A percentile compares a stretch with the other conserved stretches of the same genome.
Conservation (phyloP, 106 monocot species). For the Dioscorea alata region DNA sequence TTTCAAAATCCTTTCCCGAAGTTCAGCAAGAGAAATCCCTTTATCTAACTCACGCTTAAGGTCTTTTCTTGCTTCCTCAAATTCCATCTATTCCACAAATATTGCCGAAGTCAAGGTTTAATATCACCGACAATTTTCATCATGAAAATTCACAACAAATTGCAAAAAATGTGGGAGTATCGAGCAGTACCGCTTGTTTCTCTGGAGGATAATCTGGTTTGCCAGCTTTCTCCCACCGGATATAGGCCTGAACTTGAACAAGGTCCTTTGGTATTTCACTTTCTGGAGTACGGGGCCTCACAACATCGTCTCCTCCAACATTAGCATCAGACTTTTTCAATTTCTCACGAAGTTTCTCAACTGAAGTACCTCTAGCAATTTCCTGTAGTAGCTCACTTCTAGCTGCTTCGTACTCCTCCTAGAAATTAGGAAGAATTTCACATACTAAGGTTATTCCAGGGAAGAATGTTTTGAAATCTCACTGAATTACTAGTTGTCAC, state of each 20-base stretch:
- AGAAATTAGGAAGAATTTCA: conserved; percentile 2
- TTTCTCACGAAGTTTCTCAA: conserved; percentile 59
- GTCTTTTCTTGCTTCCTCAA: conserved; percentile 86
- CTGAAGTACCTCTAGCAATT: conserved; percentile 55
- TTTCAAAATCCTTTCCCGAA: conserved; percentile 52
- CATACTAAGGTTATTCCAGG: too few species aligned
- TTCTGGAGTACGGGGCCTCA: conserved; percentile 3
- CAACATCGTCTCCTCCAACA: conserved; percentile 4
- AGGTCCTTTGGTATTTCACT: conserved; percentile 49
- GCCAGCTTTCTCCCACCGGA: conserved; percentile 72
- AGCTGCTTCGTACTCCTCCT: conserved; percentile 91
- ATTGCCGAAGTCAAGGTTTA: too few species aligned
- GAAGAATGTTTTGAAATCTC: too few species aligned
- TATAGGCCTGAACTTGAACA: conserved; percentile 67
- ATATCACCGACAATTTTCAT: too few species aligned
- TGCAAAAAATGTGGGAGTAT: not conserved
- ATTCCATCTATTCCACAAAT: conserved; percentile 56
- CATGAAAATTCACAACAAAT: too few species aligned
- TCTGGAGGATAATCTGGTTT: conserved; percentile 74
- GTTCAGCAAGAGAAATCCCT: conserved; percentile 50
- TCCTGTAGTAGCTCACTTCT: conserved; percentile 69
- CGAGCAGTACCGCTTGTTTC: conserved; percentile 42
- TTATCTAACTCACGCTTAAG: conserved; percentile 61
- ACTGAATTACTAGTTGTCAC: too few species aligned
- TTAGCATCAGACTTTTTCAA: conserved; percentile 38